Evolutionary conservation across 345 rosid species (phyloP), one percentile per base, ranked within the genome.

Genomic region (Pistacia atlantica): DNA sequence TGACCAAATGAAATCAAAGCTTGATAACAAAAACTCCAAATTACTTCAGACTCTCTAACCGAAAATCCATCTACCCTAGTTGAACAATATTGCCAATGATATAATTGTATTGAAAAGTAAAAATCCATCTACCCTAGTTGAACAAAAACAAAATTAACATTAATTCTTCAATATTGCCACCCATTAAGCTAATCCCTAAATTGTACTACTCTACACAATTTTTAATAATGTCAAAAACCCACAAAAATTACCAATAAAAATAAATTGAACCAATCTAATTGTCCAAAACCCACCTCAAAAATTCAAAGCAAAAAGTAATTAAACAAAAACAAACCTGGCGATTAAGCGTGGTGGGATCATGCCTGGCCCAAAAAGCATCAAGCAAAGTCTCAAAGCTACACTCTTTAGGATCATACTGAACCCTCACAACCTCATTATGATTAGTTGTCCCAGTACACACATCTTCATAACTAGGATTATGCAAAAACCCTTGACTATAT

Each of bases 301-400:
- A 51, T 37, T 13, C 10, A 48, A 42, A 2, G 22, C 45, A 33
- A 63, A 11, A 2, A n/a, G 63, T 54, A 73, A 70, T 25, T 20
- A 65, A 71, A 13, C 56, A 20, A 57, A 58, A 52, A 48, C 83
- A 59, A 62, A 93, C 98, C 99, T 93, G 98, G 33, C 98, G 97
- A 86, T 96, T 93, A 77, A 85, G 86, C 65, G 95, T 84, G 68
- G 98, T 96, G 56, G 99, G 99, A 72, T 96, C 99, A 77, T 93
- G 99, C 73, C 93, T 75, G 69, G 92, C 83, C 98, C 98, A 93
- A 82, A 96, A 96, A 75, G 33, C 77, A 80, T 93, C 97, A 72
- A 96, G 94, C 74, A 96, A 84, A 49, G 86, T 3, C 68, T 92
- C 93, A 14, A 70, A 92, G 78, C 84, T 83, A 73, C 99, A 91